Percentiles rank a stretch among this genome's conserved stretches.
Evolutionary conservation across 805 yeast genomes (phyloP).

Genomic region (Ogataea pini): DNA sequence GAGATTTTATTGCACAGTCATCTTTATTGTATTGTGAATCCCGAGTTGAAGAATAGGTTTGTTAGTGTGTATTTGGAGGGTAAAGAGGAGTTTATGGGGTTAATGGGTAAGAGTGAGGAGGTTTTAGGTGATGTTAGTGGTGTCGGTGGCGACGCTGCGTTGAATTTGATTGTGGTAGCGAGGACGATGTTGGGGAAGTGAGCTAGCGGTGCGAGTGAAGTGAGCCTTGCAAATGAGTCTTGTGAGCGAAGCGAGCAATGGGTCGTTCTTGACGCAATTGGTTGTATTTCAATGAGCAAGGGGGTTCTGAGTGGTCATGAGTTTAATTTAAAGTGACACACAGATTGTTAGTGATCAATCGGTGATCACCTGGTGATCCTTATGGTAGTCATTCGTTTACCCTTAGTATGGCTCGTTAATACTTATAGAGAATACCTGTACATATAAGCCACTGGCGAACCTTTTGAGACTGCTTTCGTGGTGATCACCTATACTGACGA

Average conservation of each 20-base stretch:
- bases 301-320: too few relatives aligned
- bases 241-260: too few relatives aligned
- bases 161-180: background rate
- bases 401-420: too few relatives aligned
- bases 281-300: too few relatives aligned
- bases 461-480: too few relatives aligned
- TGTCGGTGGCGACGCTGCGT: conserved; percentile 1
- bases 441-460: too few relatives aligned
- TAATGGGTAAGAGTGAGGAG: background rate
- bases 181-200: background rate
- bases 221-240: too few relatives aligned
- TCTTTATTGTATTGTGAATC: conserved; percentile 29
- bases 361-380: too few relatives aligned
- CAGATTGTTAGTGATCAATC: too few relatives aligned
- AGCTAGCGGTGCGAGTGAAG: background rate
- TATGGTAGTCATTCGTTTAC: background rate
- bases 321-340: too few relatives aligned
- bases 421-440: too few relatives aligned
- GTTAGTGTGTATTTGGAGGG: conserved; percentile 36
- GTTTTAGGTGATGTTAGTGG: background rate
- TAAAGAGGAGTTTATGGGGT: conserved; percentile 22
- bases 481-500: background rate
- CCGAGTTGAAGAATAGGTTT: conserved; percentile 44
- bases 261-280: too few relatives aligned
- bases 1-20: conserved; percentile 45